Base-by-base conservation (phyloP, 768 basidiomycete species). In the Pleurotus giganteus region DNA sequence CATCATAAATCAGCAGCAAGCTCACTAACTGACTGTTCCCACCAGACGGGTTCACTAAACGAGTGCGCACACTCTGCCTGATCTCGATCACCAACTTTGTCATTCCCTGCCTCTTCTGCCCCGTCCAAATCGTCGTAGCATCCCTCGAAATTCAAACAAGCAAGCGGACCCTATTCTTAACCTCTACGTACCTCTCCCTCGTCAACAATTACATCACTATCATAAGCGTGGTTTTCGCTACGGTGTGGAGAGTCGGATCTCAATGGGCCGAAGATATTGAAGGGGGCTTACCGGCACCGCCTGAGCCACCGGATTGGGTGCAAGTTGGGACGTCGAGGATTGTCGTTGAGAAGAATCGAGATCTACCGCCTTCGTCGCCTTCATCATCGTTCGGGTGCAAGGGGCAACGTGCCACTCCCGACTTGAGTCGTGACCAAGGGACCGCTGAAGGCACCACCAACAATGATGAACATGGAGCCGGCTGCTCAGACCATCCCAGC, bases 71-170 rank as follows among this genome's bases (percentile, higher is more conserved):
- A 17, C 58, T 75, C 12, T 74, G 75, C 60, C 63, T 65, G 39
- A 70, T 76, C 52, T 67, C 72, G 0, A 46, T 66, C 11, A 63
- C 69, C 1, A 74, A 73, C 57, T 75, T 74, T 59, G 64, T 75
- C 34, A 68, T 75, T 58, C 74, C 74, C 12, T 64, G 66, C 24
- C 51, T 73, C 26, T 63, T 74, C 59, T 66, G 64, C 57, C 58
- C 74, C 34, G 66, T 63, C 17, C 67, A 71, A 42, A 61, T 75
- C 47, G 58, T 70, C 23, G 53, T 67, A 9, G 65, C 65, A n/a
- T 50, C 60, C 28, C 47, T 53, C 2, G 65, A 68, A 36, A 46
- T 54, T 29, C 41, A 54, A 17, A 26, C 42, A 45, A 46, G 42
- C 42, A 45, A 54, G 15, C 15, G 36, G 5, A 53, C 58, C 5